These are phyloP conservation scores for Paracoccidioides lutzii DNA, from an alignment of 2,329 filamentous ascomycete genomes.

Conservation along the genomic window DNA sequence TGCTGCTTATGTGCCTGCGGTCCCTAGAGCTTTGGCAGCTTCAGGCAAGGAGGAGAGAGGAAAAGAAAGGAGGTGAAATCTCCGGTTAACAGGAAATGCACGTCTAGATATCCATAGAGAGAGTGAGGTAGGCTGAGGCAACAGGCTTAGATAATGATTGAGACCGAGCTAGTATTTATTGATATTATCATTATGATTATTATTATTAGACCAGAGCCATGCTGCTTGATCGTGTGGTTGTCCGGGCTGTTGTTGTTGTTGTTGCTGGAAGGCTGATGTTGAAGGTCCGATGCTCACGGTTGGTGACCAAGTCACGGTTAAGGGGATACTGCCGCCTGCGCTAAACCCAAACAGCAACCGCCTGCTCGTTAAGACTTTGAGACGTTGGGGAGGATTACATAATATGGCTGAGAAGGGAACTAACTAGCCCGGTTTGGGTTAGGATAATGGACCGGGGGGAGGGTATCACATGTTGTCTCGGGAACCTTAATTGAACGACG, in stretches of 20 bases:
- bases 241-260: background rate
- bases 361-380: slow-evolving; percentile 1
- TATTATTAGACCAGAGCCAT: background rate
- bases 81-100: background rate
- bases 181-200: no score
- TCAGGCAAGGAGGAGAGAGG: background rate
- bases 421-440: background rate
- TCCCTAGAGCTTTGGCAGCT: background rate
- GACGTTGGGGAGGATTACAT: background rate
- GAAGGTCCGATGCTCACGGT: background rate
- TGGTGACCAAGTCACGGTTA: background rate
- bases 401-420: background rate
- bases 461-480: background rate
- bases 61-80: background rate
- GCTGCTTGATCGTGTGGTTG: slow-evolving; percentile 1
- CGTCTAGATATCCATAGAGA: background rate
- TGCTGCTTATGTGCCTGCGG: background rate
- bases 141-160: background rate
- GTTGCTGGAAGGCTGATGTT: background rate
- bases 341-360: slow-evolving; percentile 4
- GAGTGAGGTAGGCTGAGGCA: background rate
- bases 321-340: background rate
- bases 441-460: no score
- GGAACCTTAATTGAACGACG: background rate
- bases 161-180: background rate